phyloP scores from a whole-genome alignment of 345 rosid species.

The Gynandropsis gynandra region DNA sequence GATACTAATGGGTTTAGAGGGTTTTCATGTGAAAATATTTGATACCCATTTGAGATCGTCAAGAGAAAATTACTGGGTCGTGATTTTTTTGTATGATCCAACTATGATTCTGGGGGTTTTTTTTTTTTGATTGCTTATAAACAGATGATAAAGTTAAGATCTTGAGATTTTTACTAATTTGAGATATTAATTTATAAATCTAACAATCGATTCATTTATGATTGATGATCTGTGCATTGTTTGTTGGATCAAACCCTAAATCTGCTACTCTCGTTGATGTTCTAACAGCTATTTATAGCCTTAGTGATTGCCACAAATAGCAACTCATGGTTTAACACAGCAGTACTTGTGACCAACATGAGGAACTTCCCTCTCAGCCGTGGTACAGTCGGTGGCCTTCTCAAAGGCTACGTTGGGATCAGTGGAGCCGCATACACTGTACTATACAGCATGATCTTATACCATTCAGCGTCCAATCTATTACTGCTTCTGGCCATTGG shows the following conservation, averaged over 20 bases:
- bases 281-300: conserved; percentile 68
- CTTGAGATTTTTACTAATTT: conserved; percentile 8
- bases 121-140: no score
- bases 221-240: neutral
- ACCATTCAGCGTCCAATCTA: conserved; percentile 51
- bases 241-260: conserved; percentile 1
- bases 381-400: conserved; percentile 66
- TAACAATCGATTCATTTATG: conserved; percentile 1
- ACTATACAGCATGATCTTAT: conserved; percentile 51
- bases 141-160: conserved; percentile 14
- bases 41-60: neutral
- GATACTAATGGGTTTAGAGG: neutral
- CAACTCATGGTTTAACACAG: conserved; percentile 73
- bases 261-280: neutral
- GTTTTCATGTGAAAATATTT: neutral
- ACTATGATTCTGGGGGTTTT: neutral
- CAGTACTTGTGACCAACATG: conserved; percentile 77
- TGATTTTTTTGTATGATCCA: neutral
- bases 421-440: conserved; percentile 77
- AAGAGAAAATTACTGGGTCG: neutral
- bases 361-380: conserved; percentile 67
- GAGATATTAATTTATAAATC: neutral
- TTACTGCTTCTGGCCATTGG: conserved; percentile 65
- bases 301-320: conserved; percentile 66
- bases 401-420: conserved; percentile 76